Conservation (phyloP, 1,284 basidiomycete species). For the Rhodotorula sp. region DNA sequence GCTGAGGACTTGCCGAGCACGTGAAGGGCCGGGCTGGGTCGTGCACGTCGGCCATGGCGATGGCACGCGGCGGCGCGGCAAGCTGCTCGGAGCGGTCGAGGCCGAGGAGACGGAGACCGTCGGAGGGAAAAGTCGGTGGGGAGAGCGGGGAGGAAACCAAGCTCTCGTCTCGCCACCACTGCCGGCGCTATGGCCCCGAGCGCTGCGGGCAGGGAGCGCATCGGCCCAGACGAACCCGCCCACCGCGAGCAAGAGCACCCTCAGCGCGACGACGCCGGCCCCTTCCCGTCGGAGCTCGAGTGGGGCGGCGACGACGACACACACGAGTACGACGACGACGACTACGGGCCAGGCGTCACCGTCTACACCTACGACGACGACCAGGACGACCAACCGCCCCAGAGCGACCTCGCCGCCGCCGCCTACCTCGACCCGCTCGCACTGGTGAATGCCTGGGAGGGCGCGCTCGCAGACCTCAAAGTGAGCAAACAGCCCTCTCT, state of each 20-base stretch:
- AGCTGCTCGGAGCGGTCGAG: too few species aligned
- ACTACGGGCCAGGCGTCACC: constrained; percentile 8
- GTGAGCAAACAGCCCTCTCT: background rate
- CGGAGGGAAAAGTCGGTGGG: too few species aligned
- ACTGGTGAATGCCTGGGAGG: constrained; percentile 36
- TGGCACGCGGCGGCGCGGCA: background rate
- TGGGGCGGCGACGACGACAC: background rate
- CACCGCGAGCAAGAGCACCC: background rate
- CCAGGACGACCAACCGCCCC: background rate
- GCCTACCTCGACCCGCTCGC: constrained; percentile 34
- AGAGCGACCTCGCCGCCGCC: constrained; percentile 16
- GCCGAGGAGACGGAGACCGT: background rate
- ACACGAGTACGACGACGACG: constrained; percentile 5
- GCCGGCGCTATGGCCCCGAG: too few species aligned
- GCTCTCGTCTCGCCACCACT: too few species aligned
- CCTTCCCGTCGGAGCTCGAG: background rate
- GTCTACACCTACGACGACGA: background rate
- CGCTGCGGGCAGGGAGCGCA: too few species aligned
- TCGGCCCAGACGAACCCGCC: background rate
- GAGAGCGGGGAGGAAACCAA: too few species aligned
- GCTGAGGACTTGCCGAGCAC: constrained; percentile 10
- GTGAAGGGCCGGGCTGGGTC: constrained; percentile 20
- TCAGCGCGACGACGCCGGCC: constrained; percentile 1
- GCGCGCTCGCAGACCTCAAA: constrained; percentile 37
- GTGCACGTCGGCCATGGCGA: background rate